Evolutionary conservation across 768 basidiomycete species (phyloP).

Genomic region (Stropharia rugosoannulata): DNA sequence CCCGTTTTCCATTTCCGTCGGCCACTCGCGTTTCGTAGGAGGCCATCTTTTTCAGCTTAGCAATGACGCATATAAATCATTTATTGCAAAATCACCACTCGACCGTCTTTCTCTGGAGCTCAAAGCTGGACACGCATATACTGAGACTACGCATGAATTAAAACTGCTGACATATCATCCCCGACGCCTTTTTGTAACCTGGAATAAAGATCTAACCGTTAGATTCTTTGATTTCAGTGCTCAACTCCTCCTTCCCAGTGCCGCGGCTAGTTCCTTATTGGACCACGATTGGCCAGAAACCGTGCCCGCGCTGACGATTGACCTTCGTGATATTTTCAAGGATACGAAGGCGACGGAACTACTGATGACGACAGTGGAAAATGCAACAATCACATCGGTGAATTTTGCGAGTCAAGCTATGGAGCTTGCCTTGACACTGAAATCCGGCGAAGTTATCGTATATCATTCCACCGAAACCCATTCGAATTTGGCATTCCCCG

Average conservation of each 20-base stretch:
- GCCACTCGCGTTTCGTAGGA: slow-evolving; percentile 34
- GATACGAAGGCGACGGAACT: slow-evolving; percentile 37
- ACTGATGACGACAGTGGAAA: slow-evolving; percentile 15
- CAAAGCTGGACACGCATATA: slow-evolving; percentile 57
- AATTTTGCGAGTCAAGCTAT: slow-evolving; percentile 54
- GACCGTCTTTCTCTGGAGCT: slow-evolving; percentile 32
- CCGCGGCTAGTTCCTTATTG: slow-evolving; percentile 46
- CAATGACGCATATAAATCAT: slow-evolving; percentile 42
- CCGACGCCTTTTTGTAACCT: slow-evolving; percentile 63
- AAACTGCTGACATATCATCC: slow-evolving; percentile 64
- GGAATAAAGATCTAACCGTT: slow-evolving; percentile 61
- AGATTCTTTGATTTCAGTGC: slow-evolving; percentile 77
- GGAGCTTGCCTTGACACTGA: slow-evolving; percentile 54
- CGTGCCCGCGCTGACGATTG: slow-evolving; percentile 60
- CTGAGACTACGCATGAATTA: slow-evolving; percentile 51
- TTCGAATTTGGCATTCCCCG: slow-evolving; percentile 13
- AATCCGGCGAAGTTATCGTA: slow-evolving; percentile 56
- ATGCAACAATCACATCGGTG: slow-evolving; percentile 38
- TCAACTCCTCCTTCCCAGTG: slow-evolving; percentile 48
- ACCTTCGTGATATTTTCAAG: slow-evolving; percentile 47
- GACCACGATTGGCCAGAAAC: slow-evolving; percentile 64
- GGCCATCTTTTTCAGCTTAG: slow-evolving; percentile 47
- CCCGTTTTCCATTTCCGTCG: slow-evolving; percentile 14
- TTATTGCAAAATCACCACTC: slow-evolving; percentile 25
- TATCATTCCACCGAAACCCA: slow-evolving; percentile 36